These are phyloP conservation scores for Polysphondylium violaceum DNA, from an alignment of 78 protist species.

Conservation along the genomic window DNA sequence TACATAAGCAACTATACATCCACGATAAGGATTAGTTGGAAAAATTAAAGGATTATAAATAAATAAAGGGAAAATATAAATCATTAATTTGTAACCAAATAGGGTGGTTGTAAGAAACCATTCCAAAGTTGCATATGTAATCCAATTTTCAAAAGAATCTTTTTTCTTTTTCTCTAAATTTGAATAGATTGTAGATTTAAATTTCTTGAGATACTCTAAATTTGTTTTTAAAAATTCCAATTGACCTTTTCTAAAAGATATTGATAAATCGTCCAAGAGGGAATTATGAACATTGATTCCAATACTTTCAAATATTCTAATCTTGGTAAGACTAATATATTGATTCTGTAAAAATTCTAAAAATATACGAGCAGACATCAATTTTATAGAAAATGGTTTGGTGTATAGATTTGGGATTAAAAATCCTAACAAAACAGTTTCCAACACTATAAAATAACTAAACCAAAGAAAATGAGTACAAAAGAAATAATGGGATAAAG, in stretches of 20 bases:
- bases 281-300: background rate
- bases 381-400: background rate
- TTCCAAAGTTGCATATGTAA: background rate
- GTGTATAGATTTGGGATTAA: slow-evolving; percentile 21
- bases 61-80: slow-evolving; percentile 26
- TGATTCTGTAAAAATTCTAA: slow-evolving; percentile 16
- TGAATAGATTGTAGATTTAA: background rate
- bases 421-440: background rate
- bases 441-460: background rate
- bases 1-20: slow-evolving; percentile 8
- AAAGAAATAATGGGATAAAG: no score
- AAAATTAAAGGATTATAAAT: slow-evolving; percentile 10
- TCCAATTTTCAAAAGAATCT: slow-evolving; percentile 30
- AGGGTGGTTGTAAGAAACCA: slow-evolving; percentile 16
- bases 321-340: slow-evolving; percentile 1
- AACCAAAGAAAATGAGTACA: no score
- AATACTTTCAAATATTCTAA: slow-evolving; percentile 2
- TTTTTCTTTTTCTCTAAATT: slow-evolving; percentile 1
- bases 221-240: background rate
- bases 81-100: slow-evolving; percentile 15
- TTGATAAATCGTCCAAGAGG: slow-evolving; percentile 9
- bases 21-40: slow-evolving; percentile 37
- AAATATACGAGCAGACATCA: background rate
- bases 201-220: background rate
- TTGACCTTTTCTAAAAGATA: slow-evolving; percentile 5